Evolutionary conservation across 768 basidiomycete species (phyloP), one percentile per base, ranked within the genome.

Genomic region (Leccinellum albellum): DNA sequence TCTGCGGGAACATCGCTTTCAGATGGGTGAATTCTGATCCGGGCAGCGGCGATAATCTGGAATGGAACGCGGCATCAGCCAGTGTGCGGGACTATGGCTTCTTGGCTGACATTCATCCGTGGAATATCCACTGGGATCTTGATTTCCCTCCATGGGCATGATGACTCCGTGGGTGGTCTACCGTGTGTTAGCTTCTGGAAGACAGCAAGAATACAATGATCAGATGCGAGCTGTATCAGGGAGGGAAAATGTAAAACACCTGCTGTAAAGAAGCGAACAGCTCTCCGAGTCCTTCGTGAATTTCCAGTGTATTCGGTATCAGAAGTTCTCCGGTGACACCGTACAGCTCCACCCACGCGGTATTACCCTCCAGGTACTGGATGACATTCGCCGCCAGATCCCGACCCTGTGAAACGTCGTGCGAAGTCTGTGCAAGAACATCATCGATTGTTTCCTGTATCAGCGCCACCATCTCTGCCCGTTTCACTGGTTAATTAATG

Each of bases 71-170:
- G 54, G n/a, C 50, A 51, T 45, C 24, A 57, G 28, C 54, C 40
- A 15, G 20, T 6, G 17, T 42, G 49, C 37, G 37, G 51, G 35
- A 23, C 42, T 13, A 37, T 23, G 32, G 31, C 45, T 47, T 7
- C 15, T 47, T 7, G 37, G 73, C 88, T 73, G 56, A 91, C 94
- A 66, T 86, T 84, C 80, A 91, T 87, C 56, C 76, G 76, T 63
- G 94, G 94, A 29, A 95, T 79, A 65, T 95, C 94, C 6, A 95
- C 88, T 24, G 92, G 91, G 48, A 95, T 91, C 56, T 77, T 79
- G 45, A 95, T 81, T 61, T 87, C 84, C 45, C 85, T 79, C 91
- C 92, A 96, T 17, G 75, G 65, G 20, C 65, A 69, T 47, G 64
- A 58, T 6, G 54, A 63, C 62, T 15, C 79, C 61, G 71, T 66